Evolutionary conservation across 768 basidiomycete genomes (phyloP).

Genomic region (Mycena vitilis): DNA sequence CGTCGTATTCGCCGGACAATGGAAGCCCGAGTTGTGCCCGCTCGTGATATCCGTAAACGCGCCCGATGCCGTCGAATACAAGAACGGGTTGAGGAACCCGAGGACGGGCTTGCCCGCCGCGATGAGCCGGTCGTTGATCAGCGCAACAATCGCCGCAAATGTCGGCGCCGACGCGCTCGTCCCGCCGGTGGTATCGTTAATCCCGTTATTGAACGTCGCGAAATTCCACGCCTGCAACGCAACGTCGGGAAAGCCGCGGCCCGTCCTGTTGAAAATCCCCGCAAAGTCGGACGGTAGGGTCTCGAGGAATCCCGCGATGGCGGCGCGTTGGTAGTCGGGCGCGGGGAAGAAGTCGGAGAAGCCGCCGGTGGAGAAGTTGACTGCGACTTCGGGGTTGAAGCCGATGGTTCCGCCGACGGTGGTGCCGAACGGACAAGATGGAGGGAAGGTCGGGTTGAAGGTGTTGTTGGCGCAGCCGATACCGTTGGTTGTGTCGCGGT

Average conservation of each 20-base stretch:
- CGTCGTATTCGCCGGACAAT: not conserved
- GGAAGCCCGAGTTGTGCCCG: not conserved
- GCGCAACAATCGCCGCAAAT: not conserved
- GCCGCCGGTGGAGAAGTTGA: not conserved
- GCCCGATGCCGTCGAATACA: not conserved
- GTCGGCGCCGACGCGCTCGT: not conserved
- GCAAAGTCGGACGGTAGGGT: not conserved
- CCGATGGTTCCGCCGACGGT: not conserved
- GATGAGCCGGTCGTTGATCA: not conserved
- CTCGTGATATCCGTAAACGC: not conserved
- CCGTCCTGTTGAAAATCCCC: not conserved
- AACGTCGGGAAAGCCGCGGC: too few relatives aligned
- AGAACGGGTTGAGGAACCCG: not conserved
- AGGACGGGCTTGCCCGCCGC: not conserved
- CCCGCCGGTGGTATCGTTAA: too few relatives aligned
- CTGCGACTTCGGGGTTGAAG: not conserved
- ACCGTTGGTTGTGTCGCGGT: not conserved
- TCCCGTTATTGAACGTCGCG: not conserved
- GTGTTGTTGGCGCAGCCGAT: not conserved
- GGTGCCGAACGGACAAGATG: not conserved
- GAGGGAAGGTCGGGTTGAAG: not conserved
- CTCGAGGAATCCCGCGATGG: not conserved
- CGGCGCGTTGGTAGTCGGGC: not conserved
- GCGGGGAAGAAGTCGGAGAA: not conserved
- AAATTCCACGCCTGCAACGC: not conserved